Evolutionary conservation across 1,284 basidiomycete genomes (phyloP).

Genomic region (Ganoderma multipileum): DNA sequence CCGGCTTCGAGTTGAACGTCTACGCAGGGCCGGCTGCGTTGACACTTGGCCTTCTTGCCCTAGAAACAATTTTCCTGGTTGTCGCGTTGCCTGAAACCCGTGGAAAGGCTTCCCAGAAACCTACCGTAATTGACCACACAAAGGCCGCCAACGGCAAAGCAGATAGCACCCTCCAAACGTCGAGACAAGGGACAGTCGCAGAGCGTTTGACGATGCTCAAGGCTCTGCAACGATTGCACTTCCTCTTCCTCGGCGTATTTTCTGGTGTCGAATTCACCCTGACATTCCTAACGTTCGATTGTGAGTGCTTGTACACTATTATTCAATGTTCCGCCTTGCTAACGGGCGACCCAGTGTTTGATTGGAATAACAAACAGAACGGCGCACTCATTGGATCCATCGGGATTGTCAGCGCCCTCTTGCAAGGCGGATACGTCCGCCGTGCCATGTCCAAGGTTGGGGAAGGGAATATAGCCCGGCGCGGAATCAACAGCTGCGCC

Average conservation of each 20-base stretch:
- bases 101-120: constrained; percentile 43
- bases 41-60: constrained; percentile 72
- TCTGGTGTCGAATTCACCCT: constrained; percentile 93
- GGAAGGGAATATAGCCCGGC: constrained; percentile 79
- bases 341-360: constrained; percentile 64
- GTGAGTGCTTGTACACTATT: constrained; percentile 54
- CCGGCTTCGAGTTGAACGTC: constrained; percentile 78
- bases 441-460: constrained; percentile 73
- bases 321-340: neutral
- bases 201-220: constrained; percentile 60
- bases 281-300: constrained; percentile 88
- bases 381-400: constrained; percentile 88
- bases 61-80: constrained; percentile 77
- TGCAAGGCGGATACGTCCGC: constrained; percentile 93
- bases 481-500: constrained; percentile 77
- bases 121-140: constrained; percentile 26
- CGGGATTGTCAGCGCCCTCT: constrained; percentile 84
- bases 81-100: constrained; percentile 83
- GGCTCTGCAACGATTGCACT: constrained; percentile 72
- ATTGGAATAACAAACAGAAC: constrained; percentile 90
- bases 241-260: constrained; percentile 86
- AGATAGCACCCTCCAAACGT: constrained; percentile 24
- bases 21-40: constrained; percentile 87
- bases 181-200: constrained; percentile 47
- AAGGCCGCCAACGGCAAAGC: constrained; percentile 31